A percentile compares a stretch with the other conserved stretches of the same genome.
phyloP scores from a whole-genome alignment of 495 filamentous ascomycete genomes.

The Penicilliopsis zonata region DNA sequence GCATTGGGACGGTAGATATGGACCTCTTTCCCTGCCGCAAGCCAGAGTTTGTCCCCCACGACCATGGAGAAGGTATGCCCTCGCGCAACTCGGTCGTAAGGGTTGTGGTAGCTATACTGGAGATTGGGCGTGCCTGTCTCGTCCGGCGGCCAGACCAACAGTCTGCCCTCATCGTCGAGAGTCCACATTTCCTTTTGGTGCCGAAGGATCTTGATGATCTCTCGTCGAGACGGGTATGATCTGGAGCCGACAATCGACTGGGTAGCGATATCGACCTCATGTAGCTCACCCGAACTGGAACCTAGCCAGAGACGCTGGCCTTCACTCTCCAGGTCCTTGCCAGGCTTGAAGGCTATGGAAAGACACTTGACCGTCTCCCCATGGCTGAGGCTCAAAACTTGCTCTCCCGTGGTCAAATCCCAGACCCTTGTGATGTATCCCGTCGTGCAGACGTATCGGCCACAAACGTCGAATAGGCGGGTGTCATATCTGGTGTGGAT shows the following conservation, averaged over 20 bases:
- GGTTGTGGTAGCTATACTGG: slow-evolving; percentile 43
- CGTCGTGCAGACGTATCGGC: slow-evolving; percentile 74
- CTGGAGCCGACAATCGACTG: slow-evolving; percentile 55
- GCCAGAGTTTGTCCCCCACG: slow-evolving; percentile 70
- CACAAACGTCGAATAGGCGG: slow-evolving; percentile 73
- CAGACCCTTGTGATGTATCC: slow-evolving; percentile 78
- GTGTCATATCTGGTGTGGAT: slow-evolving; percentile 81
- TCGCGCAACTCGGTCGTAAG: slow-evolving; percentile 60
- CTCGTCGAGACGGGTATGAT: slow-evolving; percentile 63
- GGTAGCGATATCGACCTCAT: slow-evolving; percentile 70
- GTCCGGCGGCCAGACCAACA: slow-evolving; percentile 81
- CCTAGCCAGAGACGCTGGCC: slow-evolving; percentile 84
- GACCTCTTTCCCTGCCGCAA: slow-evolving; percentile 79
- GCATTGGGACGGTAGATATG: slow-evolving; percentile 67
- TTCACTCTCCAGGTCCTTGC: slow-evolving; percentile 60
- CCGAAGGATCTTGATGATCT: slow-evolving; percentile 78
- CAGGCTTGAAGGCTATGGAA: slow-evolving; percentile 76
- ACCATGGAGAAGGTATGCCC: slow-evolving; percentile 83
- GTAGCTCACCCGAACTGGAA: slow-evolving; percentile 71
- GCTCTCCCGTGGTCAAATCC: slow-evolving; percentile 70
- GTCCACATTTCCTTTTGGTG: slow-evolving; percentile 90
- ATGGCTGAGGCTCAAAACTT: slow-evolving; percentile 68
- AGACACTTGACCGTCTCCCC: slow-evolving; percentile 66
- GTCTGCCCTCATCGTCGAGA: slow-evolving; percentile 76
- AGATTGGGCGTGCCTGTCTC: slow-evolving; percentile 62